These are phyloP conservation scores for Vigna unguiculata DNA, from an alignment of 306 rosid species.

Conservation along the genomic window DNA sequence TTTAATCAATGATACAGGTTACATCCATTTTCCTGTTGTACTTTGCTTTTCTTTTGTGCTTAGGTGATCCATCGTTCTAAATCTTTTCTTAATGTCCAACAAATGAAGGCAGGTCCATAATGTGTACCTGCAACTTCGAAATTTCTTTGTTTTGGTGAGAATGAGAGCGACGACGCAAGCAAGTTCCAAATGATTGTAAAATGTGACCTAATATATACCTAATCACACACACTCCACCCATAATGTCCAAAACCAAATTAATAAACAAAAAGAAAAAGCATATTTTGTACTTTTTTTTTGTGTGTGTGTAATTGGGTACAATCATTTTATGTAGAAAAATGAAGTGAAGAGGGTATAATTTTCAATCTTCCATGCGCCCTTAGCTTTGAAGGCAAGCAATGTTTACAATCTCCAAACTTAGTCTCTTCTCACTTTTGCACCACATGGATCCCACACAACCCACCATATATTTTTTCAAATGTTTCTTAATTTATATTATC, in stretches of 20 bases:
- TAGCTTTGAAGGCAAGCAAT: constrained; percentile 75
- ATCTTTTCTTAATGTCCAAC: constrained; percentile 33
- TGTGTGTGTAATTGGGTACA: constrained; percentile 12
- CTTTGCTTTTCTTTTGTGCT: neutral
- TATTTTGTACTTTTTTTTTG: neutral
- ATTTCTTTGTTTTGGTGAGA: constrained; percentile 46
- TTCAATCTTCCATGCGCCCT: constrained; percentile 47
- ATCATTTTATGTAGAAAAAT: constrained; percentile 30
- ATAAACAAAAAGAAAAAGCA: neutral
- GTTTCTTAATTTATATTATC: too few species aligned
- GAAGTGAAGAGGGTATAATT: constrained; percentile 42
- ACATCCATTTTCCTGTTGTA: too few species aligned
- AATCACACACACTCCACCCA: constrained; percentile 43
- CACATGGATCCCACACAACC: constrained; percentile 37
- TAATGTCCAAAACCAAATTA: constrained; percentile 34
- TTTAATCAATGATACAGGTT: too few species aligned
- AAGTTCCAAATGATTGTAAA: constrained; percentile 53
- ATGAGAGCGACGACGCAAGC: constrained; percentile 44
- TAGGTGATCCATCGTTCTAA: constrained; percentile 34
- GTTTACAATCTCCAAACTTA: constrained; percentile 27
- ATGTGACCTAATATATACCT: constrained; percentile 53
- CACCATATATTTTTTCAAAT: constrained; percentile 23
- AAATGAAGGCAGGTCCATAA: neutral
- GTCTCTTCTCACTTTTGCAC: too few species aligned
- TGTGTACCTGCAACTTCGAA: constrained; percentile 21